Conservation (phyloP, 768 basidiomycete genomes). For the Collybiopsis confluens region DNA sequence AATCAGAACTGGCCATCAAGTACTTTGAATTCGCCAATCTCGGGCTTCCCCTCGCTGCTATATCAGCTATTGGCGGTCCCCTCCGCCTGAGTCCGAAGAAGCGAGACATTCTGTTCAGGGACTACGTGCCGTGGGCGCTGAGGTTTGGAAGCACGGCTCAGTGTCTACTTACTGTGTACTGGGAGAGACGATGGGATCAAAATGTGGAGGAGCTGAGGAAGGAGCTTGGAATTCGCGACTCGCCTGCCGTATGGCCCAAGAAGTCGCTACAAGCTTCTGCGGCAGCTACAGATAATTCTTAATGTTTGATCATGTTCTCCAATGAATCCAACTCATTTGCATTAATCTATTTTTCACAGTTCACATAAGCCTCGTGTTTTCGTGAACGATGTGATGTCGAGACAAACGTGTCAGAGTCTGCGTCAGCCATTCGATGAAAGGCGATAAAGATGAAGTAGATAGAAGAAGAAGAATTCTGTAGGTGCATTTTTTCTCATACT, state of each 20-base stretch:
- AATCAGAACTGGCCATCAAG: constrained; percentile 91
- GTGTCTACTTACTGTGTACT: constrained; percentile 86
- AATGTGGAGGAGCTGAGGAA: constrained; percentile 76
- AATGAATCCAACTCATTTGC: background rate
- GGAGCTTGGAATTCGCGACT: constrained; percentile 84
- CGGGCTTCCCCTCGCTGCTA: constrained; percentile 79
- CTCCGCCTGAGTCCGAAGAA: constrained; percentile 60
- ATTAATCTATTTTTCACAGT: too few species aligned
- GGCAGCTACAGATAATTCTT: background rate
- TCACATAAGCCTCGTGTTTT: too few species aligned
- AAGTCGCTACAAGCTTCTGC: background rate
- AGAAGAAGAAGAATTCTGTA: too few species aligned
- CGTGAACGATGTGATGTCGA: too few species aligned
- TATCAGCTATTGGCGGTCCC: constrained; percentile 79
- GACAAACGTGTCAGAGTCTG: too few species aligned
- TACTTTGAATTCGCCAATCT: constrained; percentile 93
- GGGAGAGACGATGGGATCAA: constrained; percentile 93
- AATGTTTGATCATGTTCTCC: background rate
- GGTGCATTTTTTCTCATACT: too few species aligned
- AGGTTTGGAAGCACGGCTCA: constrained; percentile 71
- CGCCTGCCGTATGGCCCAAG: constrained; percentile 54
- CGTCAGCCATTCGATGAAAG: too few species aligned
- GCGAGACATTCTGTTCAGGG: constrained; percentile 56
- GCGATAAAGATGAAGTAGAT: too few species aligned
- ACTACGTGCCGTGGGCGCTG: constrained; percentile 92